phyloP scores from a whole-genome alignment of 164 flowering plant species.

The Vitis cinerea region DNA sequence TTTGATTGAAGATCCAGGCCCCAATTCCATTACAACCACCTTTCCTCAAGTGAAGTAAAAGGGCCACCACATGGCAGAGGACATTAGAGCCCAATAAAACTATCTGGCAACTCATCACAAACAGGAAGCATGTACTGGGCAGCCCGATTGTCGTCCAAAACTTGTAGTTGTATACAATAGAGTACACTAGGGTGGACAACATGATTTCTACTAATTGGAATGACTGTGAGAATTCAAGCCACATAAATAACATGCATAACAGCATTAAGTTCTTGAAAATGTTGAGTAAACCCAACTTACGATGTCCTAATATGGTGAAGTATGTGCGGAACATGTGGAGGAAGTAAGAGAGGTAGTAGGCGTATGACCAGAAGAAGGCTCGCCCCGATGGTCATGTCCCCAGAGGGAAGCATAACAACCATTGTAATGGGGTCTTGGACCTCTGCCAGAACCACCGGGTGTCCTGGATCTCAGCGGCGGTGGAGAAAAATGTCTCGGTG shows the following conservation, averaged over 20 bases:
- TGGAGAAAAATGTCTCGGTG: too few species aligned
- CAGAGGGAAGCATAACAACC: too few species aligned
- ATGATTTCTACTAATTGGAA: constrained; percentile 32
- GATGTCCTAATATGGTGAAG: constrained; percentile 45
- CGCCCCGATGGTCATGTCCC: constrained; percentile 48
- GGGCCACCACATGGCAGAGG: too few species aligned
- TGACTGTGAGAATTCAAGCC: constrained; percentile 77
- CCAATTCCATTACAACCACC: too few species aligned
- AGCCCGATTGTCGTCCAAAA: constrained; percentile 74
- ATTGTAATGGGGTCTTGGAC: too few species aligned
- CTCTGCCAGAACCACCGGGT: too few species aligned
- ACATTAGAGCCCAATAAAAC: constrained; percentile 43
- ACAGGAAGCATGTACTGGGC: constrained; percentile 55
- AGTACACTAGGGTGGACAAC: too few species aligned
- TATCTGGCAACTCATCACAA: constrained; percentile 64
- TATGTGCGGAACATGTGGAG: constrained; percentile 56
- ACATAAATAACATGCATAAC: constrained; percentile 22
- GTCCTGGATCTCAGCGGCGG: too few species aligned
- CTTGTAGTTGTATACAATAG: constrained; percentile 21
- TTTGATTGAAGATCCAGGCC: too few species aligned
- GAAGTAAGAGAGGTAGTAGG: constrained; percentile 70
- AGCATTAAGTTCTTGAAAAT: constrained; percentile 52
- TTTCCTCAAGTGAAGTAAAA: too few species aligned
- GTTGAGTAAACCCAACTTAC: constrained; percentile 41
- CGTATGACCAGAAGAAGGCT: constrained; percentile 90